These are phyloP conservation scores for Solanum peruvianum DNA, from an alignment of 257 asterid genomes.

Conservation along the genomic window DNA sequence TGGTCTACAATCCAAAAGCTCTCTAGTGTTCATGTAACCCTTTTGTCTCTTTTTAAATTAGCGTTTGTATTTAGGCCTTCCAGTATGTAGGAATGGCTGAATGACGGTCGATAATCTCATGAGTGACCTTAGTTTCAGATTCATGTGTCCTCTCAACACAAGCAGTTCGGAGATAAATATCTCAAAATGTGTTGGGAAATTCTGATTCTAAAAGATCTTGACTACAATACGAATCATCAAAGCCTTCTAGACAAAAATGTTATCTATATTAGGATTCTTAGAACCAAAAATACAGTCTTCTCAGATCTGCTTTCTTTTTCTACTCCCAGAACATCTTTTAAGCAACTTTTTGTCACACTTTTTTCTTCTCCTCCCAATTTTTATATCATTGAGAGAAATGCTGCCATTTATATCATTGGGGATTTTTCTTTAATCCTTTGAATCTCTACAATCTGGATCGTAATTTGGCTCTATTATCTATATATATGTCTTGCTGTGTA, in stretches of 20 bases:
- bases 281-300: background rate
- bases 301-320: background rate
- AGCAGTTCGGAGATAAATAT: background rate
- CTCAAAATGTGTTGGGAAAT: background rate
- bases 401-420: background rate
- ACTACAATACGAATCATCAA: background rate
- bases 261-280: background rate
- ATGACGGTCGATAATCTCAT: background rate
- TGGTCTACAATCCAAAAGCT: background rate
- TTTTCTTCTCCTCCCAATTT: background rate
- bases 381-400: background rate
- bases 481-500: background rate
- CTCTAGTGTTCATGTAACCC: background rate
- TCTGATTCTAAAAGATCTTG: background rate
- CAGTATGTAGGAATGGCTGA: background rate
- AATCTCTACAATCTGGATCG: background rate
- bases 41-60: background rate
- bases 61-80: background rate
- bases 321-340: background rate
- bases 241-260: background rate
- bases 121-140: background rate
- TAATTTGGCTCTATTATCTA: background rate
- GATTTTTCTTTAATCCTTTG: background rate
- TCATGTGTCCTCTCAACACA: background rate
- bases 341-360: background rate